Evolutionary conservation across 306 rosid genomes (phyloP), one percentile per base, ranked within the genome.

Genomic region (Prunus davidiana): DNA sequence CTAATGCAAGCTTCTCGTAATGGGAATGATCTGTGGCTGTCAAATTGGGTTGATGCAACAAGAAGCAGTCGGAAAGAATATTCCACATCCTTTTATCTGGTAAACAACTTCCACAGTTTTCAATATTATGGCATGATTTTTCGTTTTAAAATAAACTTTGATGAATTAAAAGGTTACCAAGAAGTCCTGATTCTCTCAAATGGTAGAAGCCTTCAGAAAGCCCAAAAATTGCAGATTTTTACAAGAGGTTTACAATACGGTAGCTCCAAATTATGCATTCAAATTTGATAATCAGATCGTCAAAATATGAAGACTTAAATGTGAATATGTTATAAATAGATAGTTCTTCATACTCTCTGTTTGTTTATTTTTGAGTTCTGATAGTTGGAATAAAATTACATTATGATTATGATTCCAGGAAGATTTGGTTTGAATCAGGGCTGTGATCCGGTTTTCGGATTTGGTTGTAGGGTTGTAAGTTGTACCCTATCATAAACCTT

Each of bases 1-100:
- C 70, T 95, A 71, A 95, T 95, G 98, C 98, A 95, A 89, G 97
- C 91, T 80, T 89, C 97, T 49, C 97, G 97, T 73, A 92, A 90
- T 74, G 98, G 97, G 72, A 95, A 92, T 84, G 98, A 95, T 89
- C 81, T 95, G 82, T 95, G 98, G 98, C 74, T 95, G 30, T 95
- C 98, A 70, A 88, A 78, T 80, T 95, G 98, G 98, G 98, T 95
- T 72, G 98, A 95, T 82, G 81, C 97, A 47, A 81, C 91, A 64
- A 85, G 76, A 82, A 79, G 78, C 69, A 74, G 91, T 75, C 86
- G 83, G 85, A 84, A 81, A 77, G 85, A 81, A 62, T 72, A 87
- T 80, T 85, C 95, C 57, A 78, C 89, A 61, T 88, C 98, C 71
- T 92, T 90, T 78, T 95, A 90, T 83, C 85, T 95, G 92, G 98